These are phyloP conservation scores for Komagataella ulmi DNA, from an alignment of 805 yeast genomes.

Conservation along the genomic window DNA sequence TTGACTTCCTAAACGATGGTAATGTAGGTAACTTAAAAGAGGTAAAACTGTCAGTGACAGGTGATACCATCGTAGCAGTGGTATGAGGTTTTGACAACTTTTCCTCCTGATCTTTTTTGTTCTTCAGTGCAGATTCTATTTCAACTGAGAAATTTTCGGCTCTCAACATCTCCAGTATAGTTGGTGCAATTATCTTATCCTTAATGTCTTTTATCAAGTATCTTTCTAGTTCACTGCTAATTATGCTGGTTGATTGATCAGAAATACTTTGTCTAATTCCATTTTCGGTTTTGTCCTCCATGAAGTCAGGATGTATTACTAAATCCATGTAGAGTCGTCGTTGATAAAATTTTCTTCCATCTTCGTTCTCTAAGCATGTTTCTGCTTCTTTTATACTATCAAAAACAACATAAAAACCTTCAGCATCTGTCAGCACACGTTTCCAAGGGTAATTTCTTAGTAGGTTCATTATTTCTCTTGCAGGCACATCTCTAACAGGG, in stretches of 20 bases:
- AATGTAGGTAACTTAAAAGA: conserved; percentile 6
- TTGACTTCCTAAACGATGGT: conserved; percentile 8
- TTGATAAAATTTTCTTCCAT: conserved; percentile 36
- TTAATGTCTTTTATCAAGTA: conserved; percentile 60
- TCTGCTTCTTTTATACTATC: conserved; percentile 44
- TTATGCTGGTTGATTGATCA: conserved; percentile 42
- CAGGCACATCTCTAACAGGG: conserved; percentile 30
- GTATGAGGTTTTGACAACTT: not conserved
- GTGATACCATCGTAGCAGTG: conserved; percentile 1
- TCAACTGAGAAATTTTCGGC: not conserved
- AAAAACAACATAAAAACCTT: conserved; percentile 66
- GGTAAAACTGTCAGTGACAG: conserved; percentile 7
- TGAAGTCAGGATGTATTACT: conserved; percentile 31
- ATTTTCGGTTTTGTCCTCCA: conserved; percentile 8
- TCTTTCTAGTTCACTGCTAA: conserved; percentile 50
- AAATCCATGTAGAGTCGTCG: conserved; percentile 46
- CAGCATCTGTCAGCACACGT: conserved; percentile 43
- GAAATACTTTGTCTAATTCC: conserved; percentile 23
- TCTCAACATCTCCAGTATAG: conserved; percentile 17
- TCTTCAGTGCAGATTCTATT: conserved; percentile 1
- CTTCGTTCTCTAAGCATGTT: conserved; percentile 44
- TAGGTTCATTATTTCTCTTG: conserved; percentile 45
- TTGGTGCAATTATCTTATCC: conserved; percentile 60
- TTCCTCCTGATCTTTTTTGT: not conserved
- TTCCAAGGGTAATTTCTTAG: conserved; percentile 53